These are phyloP conservation scores for Quercus berberidifolia DNA, from an alignment of 306 rosid species.

Conservation along the genomic window DNA sequence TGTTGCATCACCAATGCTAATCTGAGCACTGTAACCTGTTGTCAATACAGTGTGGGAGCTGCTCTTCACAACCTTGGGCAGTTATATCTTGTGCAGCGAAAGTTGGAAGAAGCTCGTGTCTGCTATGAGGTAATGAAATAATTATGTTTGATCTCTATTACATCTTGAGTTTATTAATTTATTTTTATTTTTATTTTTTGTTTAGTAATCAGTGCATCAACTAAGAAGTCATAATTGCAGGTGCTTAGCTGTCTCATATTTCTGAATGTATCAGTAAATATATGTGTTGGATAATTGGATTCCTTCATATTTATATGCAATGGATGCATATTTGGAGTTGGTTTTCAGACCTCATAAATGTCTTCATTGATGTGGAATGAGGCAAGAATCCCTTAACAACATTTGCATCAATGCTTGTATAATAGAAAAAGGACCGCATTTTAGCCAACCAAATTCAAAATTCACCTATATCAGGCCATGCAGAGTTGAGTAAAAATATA, in stretches of 20 bases:
- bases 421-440: no score
- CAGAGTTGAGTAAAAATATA: no score
- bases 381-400: neutral
- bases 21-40: conserved; percentile 14
- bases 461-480: no score
- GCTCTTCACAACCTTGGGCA: conserved; percentile 91
- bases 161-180: no score
- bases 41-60: conserved; percentile 61
- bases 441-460: no score
- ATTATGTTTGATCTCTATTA: neutral
- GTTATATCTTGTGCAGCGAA: conserved; percentile 65
- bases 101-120: conserved; percentile 61
- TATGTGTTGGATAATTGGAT: neutral
- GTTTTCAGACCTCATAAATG: neutral
- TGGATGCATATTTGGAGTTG: neutral
- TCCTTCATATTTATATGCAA: neutral
- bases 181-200: no score
- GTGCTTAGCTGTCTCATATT: neutral
- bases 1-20: conserved; percentile 1
- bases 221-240: neutral
- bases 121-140: conserved; percentile 59
- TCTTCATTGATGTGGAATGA: neutral
- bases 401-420: no score
- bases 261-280: no score
- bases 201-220: neutral